Percentiles rank a stretch among this genome's conserved stretches.
phyloP scores from a whole-genome alignment of 345 rosid genomes.

The Arabidopsis thaliana region TAIR10.1 NC_003070.9:8503501-8504000 shows the following conservation, averaged over 20 bases:
- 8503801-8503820: constrained; percentile 37
- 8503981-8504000: constrained; percentile 94
- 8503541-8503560: constrained; percentile 2
- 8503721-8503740: constrained; percentile 75
- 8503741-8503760: constrained; percentile 94
- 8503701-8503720: constrained; percentile 77
- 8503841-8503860: constrained; percentile 9
- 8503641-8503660: constrained; percentile 54
- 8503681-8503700: constrained; percentile 92
- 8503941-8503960: constrained; percentile 91
- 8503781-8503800: constrained; percentile 77
- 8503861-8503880: constrained; percentile 8
- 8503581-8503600: constrained; percentile 47
- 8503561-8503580: constrained; percentile 36
- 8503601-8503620: constrained; percentile 81
- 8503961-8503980: constrained; percentile 93
- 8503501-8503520: constrained; percentile 20
- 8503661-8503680: constrained; percentile 66
- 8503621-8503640: constrained; percentile 74
- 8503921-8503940: constrained; percentile 93
- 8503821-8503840: constrained; percentile 33
- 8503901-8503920: constrained; percentile 90
- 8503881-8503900: constrained; percentile 36
- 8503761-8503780: constrained; percentile 77
- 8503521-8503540: constrained; percentile 1